phyloP scores from a whole-genome alignment of 2,329 filamentous ascomycete genomes.

The Ascochyta pisi region DNA sequence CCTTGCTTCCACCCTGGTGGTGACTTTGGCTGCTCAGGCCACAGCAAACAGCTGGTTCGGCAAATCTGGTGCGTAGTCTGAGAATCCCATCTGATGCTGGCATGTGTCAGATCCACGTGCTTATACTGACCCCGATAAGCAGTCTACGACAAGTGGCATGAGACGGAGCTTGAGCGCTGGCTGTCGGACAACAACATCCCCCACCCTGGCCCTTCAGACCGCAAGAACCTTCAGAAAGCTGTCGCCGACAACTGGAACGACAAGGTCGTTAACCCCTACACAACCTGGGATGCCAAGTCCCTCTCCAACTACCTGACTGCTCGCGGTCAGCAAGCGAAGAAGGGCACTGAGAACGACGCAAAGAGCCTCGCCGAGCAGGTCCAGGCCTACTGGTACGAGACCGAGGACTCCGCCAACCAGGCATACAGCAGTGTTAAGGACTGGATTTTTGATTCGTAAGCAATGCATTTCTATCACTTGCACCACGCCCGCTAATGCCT shows the following conservation, averaged over 20 bases:
- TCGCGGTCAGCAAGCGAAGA: constrained; percentile 74
- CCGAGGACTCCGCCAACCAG: constrained; percentile 75
- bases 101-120: background rate
- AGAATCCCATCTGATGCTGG: constrained; percentile 15
- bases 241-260: constrained; percentile 89
- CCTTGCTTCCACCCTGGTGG: constrained; percentile 70
- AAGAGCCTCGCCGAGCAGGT: constrained; percentile 73
- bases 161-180: constrained; percentile 97
- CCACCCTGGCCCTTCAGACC: constrained; percentile 87
- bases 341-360: constrained; percentile 70
- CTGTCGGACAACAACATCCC: constrained; percentile 90
- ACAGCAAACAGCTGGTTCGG: constrained; percentile 84
- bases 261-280: constrained; percentile 77
- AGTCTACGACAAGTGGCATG: constrained; percentile 99
- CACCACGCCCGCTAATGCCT: constrained; percentile 45
- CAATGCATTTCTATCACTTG: background rate
- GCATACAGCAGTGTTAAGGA: constrained; percentile 77
- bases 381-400: constrained; percentile 77
- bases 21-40: constrained; percentile 74
- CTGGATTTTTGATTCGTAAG: constrained; percentile 86
- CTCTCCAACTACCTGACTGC: constrained; percentile 71
- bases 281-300: constrained; percentile 74
- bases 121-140: constrained; percentile 33
- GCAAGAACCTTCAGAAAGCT: constrained; percentile 91
- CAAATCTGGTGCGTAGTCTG: constrained; percentile 73